Evolutionary conservation across 2,329 filamentous ascomycete species (phyloP).

Genomic region (Alternaria longipes): DNA sequence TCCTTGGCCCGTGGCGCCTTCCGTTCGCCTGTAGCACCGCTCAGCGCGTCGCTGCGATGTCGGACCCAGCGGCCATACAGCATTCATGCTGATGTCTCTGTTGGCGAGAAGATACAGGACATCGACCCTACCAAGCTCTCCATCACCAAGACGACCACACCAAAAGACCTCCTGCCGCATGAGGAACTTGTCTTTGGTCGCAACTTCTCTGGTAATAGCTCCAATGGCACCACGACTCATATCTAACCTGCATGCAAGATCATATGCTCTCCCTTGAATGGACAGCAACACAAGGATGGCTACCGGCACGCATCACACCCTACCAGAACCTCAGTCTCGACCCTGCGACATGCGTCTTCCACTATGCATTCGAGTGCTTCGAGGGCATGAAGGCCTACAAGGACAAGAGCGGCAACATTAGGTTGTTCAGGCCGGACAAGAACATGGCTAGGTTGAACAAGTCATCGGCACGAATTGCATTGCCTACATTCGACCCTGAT

Average conservation of each 20-base stretch:
- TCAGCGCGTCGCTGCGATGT: slow-evolving; percentile 57
- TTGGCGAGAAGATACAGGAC: slow-evolving; percentile 65
- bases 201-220: slow-evolving; percentile 79
- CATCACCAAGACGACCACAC: slow-evolving; percentile 77
- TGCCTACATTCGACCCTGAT: slow-evolving; percentile 82
- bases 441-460: slow-evolving; percentile 97
- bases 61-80: slow-evolving; percentile 59
- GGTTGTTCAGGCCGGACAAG: slow-evolving; percentile 91
- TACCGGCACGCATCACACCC: slow-evolving; percentile 81
- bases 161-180: slow-evolving; percentile 76
- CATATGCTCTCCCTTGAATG: slow-evolving; percentile 98
- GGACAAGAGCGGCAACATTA: slow-evolving; percentile 77
- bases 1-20: slow-evolving; percentile 40
- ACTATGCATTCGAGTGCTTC: slow-evolving; percentile 98
- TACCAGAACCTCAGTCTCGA: slow-evolving; percentile 98
- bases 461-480: slow-evolving; percentile 87
- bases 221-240: slow-evolving; percentile 7
- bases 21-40: slow-evolving; percentile 37
- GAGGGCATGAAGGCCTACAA: slow-evolving; percentile 99
- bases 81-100: slow-evolving; percentile 58
- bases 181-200: slow-evolving; percentile 89
- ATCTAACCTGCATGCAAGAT: slow-evolving; percentile 64
- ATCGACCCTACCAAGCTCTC: slow-evolving; percentile 81
- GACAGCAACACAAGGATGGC: slow-evolving; percentile 86
- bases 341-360: slow-evolving; percentile 95